Evolutionary conservation across 2,329 filamentous ascomycete species (phyloP).

Genomic region (Aschersonia sp.): DNA sequence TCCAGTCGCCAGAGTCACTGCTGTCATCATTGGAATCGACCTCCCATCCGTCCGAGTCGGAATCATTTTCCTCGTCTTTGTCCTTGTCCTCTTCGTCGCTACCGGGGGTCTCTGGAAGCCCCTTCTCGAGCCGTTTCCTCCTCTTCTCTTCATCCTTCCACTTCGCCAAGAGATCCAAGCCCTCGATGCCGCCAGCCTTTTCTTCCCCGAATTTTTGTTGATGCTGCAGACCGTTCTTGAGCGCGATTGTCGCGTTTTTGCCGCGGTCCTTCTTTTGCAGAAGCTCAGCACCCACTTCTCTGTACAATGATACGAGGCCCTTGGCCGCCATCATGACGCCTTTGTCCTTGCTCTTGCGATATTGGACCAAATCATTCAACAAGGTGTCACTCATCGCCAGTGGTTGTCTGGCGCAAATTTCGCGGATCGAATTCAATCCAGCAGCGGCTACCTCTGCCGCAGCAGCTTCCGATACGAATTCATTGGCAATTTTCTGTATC

Average conservation of each 20-base stretch:
- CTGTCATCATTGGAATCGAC: constrained; percentile 45
- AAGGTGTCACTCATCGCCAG: constrained; percentile 93
- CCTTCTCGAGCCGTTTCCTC: constrained; percentile 55
- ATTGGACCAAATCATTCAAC: constrained; percentile 90
- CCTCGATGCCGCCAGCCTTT: constrained; percentile 69
- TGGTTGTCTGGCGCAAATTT: constrained; percentile 84
- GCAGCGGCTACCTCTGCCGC: constrained; percentile 84
- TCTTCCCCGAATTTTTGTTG: constrained; percentile 75
- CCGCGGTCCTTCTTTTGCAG: constrained; percentile 82
- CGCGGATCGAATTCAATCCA: constrained; percentile 85
- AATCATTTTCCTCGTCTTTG: constrained; percentile 43
- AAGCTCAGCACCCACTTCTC: constrained; percentile 81
- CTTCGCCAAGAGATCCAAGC: constrained; percentile 76
- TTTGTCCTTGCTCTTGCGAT: constrained; percentile 95
- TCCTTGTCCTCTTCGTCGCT: constrained; percentile 38
- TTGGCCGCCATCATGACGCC: constrained; percentile 98
- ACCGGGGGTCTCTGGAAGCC: constrained; percentile 46
- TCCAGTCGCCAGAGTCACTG: constrained; percentile 75
- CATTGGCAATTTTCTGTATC: constrained; percentile 90
- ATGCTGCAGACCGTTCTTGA: constrained; percentile 61
- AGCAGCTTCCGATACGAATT: constrained; percentile 91
- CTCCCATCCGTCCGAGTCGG: constrained; percentile 45
- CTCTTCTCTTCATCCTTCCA: constrained; percentile 87
- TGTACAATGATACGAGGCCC: constrained; percentile 76
- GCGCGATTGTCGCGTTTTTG: constrained; percentile 73